A percentile compares a stretch with the other conserved stretches of the same genome.
These are phyloP conservation scores for Starmerella roubikii DNA, from an alignment of 805 yeast species.

Conservation along the genomic window DNA sequence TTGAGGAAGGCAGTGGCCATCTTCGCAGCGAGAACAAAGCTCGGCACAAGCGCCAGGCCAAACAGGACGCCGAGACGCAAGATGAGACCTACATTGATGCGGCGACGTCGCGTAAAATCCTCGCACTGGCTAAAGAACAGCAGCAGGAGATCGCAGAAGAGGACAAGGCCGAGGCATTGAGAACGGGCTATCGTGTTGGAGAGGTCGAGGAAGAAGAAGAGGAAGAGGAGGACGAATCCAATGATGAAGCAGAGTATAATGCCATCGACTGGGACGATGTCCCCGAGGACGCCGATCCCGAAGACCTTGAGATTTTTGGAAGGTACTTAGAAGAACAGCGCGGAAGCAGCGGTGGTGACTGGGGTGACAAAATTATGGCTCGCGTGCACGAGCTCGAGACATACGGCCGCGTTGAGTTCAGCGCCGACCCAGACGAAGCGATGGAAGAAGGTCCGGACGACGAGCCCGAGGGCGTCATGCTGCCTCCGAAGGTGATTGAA, in stretches of 20 bases:
- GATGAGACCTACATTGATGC: conserved; percentile 68
- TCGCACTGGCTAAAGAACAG: conserved; percentile 82
- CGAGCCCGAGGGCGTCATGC: conserved; percentile 50
- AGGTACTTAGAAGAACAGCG: conserved; percentile 35
- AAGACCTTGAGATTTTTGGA: conserved; percentile 75
- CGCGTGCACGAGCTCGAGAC: conserved; percentile 34
- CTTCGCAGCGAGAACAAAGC: conserved; percentile 34
- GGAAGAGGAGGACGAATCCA: conserved; percentile 32
- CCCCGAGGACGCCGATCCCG: conserved; percentile 55
- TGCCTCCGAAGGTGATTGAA: conserved; percentile 92
- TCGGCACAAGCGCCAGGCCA: conserved; percentile 22
- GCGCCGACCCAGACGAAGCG: conserved; percentile 26
- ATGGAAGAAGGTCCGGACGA: conserved; percentile 19
- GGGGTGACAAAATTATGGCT: conserved; percentile 91
- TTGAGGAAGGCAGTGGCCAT: conserved; percentile 61
- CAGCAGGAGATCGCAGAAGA: conserved; percentile 79
- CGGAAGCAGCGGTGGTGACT: conserved; percentile 22
- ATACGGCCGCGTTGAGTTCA: conserved; percentile 33
- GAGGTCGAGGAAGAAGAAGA: conserved; percentile 27
- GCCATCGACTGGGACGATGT: conserved; percentile 34
- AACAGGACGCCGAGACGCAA: conserved; percentile 31
- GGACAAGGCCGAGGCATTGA: conserved; percentile 12
- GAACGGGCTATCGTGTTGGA: neutral
- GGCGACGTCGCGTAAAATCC: conserved; percentile 64
- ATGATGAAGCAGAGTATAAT: conserved; percentile 33